Conservation (phyloP, 441 rosid genomes). For the Arabidopsis hybrid region DNA sequence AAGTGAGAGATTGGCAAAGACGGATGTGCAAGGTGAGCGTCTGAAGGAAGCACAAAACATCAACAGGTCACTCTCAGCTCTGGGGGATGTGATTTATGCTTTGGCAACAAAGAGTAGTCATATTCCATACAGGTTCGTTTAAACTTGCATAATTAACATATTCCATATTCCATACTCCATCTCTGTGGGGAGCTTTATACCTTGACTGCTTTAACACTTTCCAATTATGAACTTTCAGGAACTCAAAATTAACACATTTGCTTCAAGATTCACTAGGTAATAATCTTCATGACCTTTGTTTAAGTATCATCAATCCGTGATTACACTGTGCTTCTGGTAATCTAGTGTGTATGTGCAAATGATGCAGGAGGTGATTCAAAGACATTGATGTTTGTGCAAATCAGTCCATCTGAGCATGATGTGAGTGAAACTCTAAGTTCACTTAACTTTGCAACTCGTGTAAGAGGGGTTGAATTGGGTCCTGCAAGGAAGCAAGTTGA, state of each 20-base stretch:
- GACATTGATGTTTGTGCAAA: conserved; percentile 91
- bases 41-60: conserved; percentile 93
- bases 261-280: conserved; percentile 95
- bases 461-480: conserved; percentile 82
- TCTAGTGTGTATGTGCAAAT: conserved; percentile 23
- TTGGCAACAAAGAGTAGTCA: conserved; percentile 83
- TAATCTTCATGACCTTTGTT: conserved; percentile 7
- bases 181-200: background rate
- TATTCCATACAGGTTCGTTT: conserved; percentile 78
- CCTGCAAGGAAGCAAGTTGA: conserved; percentile 83
- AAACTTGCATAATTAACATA: background rate
- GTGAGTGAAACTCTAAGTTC: conserved; percentile 85
- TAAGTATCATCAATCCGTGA: background rate
- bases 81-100: conserved; percentile 90
- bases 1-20: conserved; percentile 88
- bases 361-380: conserved; percentile 87
- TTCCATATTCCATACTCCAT: conserved; percentile 4
- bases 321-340: conserved; percentile 15
- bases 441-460: conserved; percentile 85
- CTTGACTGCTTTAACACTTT: conserved; percentile 31
- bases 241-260: conserved; percentile 91
- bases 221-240: conserved; percentile 54
- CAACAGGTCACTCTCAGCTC: conserved; percentile 87
- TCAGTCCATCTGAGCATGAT: conserved; percentile 83
- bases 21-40: conserved; percentile 87